Base-by-base conservation (phyloP, 169 alveolate genomes). In the Plasmodium vinckei region DNA sequence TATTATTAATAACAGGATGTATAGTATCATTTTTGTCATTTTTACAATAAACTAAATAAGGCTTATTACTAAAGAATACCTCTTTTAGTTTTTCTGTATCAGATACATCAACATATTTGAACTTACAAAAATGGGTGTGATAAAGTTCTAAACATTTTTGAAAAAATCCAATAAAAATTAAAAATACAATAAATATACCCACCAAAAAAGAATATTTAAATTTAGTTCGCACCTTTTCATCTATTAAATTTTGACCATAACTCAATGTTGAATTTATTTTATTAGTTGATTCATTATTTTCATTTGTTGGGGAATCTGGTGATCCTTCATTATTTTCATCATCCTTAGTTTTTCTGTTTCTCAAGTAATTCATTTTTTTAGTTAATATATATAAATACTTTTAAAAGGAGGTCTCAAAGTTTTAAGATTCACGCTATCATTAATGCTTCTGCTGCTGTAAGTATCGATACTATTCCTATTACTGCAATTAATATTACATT, bases 21-120 rank as follows among this genome's bases (percentile, higher is more conserved):
- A 82, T 67, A 19, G 15, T 56, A 23, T 54, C 67, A 17, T 82
- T 15, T 54, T 82, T 82, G 33, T 54, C 71, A 82, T 82, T 82
- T 67, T 82, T 82, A 17, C 90, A 82, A 54, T 82, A 82, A 0
- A 82, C 90, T 60, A 82, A 67, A 65, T 82, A 82, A n/a, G 90
- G 90, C 19, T 65, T 65, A 15, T 82, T 82, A 17, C 61, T 68
- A 70, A 82, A 82, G 68, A 82, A 82, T 21, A 82, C 27, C 44
- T 82, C 90, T 53, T 82, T 82, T 70, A 82, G 49, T 59, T 82
- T 67, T 15, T 68, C 90, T 60, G 72, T 65, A 39, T 82, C 54
- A 2, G 79, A 67, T 39, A 53, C 53, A 7, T 82, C 90, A 53
- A 82, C 53, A 59, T 82, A 82, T 39, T 65, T 67, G 21, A 82